Conservation (phyloP, 306 rosid genomes). For the Medicago lupulina region DNA sequence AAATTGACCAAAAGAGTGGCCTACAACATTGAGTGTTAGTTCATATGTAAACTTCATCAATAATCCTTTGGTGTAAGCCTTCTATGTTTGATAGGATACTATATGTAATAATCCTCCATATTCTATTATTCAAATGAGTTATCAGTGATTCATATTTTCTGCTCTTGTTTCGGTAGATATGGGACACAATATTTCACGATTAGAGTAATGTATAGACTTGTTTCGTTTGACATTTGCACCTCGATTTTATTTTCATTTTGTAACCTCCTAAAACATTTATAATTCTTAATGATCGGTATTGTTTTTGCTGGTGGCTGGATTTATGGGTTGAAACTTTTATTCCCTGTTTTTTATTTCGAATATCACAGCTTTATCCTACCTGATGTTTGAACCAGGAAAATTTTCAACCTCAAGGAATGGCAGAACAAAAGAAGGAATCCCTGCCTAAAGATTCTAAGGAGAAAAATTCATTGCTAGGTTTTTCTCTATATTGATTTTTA, state of each 20-base stretch:
- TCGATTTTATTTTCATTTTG: not conserved
- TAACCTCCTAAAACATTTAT: conserved; percentile 3
- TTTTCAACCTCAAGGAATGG: conserved; percentile 57
- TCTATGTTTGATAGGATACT: conserved; percentile 16
- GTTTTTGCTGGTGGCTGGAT: conserved; percentile 24
- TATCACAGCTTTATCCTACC: conserved; percentile 35
- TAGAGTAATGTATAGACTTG: conserved; percentile 7
- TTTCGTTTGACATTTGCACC: conserved; percentile 21
- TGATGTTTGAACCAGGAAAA: conserved; percentile 35
- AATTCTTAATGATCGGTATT: not conserved
- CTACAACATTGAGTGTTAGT: conserved; percentile 6
- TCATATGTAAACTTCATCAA: not conserved
- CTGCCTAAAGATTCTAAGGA: conserved; percentile 58
- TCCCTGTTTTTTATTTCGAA: conserved; percentile 33
- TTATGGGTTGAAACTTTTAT: conserved; percentile 10
- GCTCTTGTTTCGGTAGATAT: conserved; percentile 13
- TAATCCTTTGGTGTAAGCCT: conserved; percentile 2
- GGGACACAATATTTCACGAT: not conserved
- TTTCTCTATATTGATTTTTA: conserved; percentile 39
- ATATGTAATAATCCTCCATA: not conserved
- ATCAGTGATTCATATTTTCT: conserved; percentile 18
- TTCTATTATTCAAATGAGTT: conserved; percentile 7
- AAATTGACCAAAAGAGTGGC: conserved; percentile 22
- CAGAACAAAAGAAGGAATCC: conserved; percentile 63
- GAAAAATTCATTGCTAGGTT: conserved; percentile 67